phyloP scores from a whole-genome alignment of 2,329 filamentous ascomycete genomes.

The Volutella citrinella region DNA sequence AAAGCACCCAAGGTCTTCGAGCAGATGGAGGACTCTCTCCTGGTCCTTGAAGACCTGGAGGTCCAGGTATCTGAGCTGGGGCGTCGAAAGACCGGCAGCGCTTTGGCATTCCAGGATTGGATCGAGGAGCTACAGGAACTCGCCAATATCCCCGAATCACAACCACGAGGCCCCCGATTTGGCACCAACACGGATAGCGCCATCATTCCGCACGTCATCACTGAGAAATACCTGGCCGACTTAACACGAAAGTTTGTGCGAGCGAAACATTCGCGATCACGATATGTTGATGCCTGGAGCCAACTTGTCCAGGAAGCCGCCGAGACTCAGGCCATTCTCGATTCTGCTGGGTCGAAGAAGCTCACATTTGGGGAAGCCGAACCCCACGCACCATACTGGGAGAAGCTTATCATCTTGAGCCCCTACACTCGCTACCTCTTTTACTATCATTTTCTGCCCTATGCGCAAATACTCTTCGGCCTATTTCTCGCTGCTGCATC shows the following conservation, averaged over 20 bases:
- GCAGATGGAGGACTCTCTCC: slow-evolving; percentile 78
- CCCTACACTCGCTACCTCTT: slow-evolving; percentile 80
- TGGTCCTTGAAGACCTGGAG: slow-evolving; percentile 78
- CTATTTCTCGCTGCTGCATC: slow-evolving; percentile 71
- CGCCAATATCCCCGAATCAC: slow-evolving; percentile 64
- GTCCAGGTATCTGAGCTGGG: slow-evolving; percentile 75
- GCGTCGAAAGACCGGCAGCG: slow-evolving; percentile 75
- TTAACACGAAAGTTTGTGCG: slow-evolving; percentile 78
- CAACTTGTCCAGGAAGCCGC: slow-evolving; percentile 70
- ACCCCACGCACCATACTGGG: slow-evolving; percentile 52
- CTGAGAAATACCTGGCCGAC: slow-evolving; percentile 88
- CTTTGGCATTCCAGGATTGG: slow-evolving; percentile 81
- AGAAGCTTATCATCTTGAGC: slow-evolving; percentile 61
- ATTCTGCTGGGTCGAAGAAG: slow-evolving; percentile 76
- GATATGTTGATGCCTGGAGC: slow-evolving; percentile 86
- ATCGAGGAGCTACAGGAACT: slow-evolving; percentile 89
- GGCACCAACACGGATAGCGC: slow-evolving; percentile 42
- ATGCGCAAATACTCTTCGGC: slow-evolving; percentile 62
- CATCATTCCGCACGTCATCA: slow-evolving; percentile 76
- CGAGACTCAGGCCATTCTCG: slow-evolving; percentile 75
- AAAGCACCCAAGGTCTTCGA: slow-evolving; percentile 83
- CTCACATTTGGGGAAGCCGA: slow-evolving; percentile 69
- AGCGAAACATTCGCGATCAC: slow-evolving; percentile 76
- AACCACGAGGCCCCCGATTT: slow-evolving; percentile 40
- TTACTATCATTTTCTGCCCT: slow-evolving; percentile 71